These are phyloP conservation scores for Pholiota molesta DNA, from an alignment of 768 basidiomycete species.

Conservation along the genomic window DNA sequence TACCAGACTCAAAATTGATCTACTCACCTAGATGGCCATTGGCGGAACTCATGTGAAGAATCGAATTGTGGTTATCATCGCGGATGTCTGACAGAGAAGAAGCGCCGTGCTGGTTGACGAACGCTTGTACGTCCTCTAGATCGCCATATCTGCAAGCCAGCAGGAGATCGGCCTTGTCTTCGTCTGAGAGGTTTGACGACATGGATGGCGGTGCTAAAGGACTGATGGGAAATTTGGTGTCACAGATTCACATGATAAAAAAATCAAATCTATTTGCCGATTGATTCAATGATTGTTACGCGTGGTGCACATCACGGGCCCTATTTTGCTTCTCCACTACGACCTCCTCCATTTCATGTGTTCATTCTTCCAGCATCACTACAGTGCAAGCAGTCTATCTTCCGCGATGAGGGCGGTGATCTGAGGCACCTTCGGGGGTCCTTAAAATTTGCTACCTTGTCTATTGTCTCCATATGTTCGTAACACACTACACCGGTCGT, in stretches of 20 bases:
- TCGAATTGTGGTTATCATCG: conserved; percentile 80
- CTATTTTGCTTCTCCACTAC: background rate
- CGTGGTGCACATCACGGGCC: background rate
- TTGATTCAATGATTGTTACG: conserved; percentile 7
- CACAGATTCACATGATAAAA: conserved; percentile 22
- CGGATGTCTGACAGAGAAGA: conserved; percentile 48
- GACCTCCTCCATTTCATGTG: background rate
- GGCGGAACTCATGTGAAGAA: conserved; percentile 85
- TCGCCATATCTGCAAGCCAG: conserved; percentile 90
- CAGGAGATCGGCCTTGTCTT: conserved; percentile 73
- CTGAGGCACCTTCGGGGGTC: too few relatives aligned
- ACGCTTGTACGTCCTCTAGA: conserved; percentile 72
- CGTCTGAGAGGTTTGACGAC: conserved; percentile 39
- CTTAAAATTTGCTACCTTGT: background rate
- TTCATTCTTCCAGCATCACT: background rate
- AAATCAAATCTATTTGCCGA: conserved; percentile 16
- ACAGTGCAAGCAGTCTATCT: too few relatives aligned
- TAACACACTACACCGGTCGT: background rate
- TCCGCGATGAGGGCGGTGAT: too few relatives aligned
- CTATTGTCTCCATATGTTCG: background rate
- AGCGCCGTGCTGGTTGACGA: conserved; percentile 60
- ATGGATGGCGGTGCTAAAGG: conserved; percentile 21
- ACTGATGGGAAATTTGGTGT: conserved; percentile 9
- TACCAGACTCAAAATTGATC: conserved; percentile 9
- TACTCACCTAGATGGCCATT: conserved; percentile 86